Percentiles rank a stretch among this genome's conserved stretches.
phyloP scores from a whole-genome alignment of 2,329 filamentous ascomycete genomes.

The Aspergillus ochraceus region DNA sequence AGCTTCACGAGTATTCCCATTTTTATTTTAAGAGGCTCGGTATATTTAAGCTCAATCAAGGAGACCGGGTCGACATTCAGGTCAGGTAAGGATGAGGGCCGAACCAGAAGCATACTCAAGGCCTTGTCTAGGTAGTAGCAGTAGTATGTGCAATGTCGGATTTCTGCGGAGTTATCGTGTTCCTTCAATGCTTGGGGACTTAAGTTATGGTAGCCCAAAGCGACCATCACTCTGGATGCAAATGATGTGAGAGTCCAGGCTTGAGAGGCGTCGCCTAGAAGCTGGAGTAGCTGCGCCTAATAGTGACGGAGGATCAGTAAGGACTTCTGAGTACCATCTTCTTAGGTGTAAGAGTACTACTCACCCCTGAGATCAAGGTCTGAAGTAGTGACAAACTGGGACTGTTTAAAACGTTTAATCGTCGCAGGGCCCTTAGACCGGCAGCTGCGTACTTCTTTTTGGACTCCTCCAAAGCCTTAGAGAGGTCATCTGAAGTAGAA shows the following conservation, averaged over 20 bases:
- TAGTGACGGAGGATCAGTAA: not conserved
- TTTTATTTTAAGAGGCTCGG: not conserved
- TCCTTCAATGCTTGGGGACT: not conserved
- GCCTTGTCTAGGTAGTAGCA: slow-evolving; percentile 3
- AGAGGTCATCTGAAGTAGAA: not conserved
- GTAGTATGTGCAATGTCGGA: not conserved
- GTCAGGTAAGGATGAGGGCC: not conserved
- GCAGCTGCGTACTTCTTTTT: not conserved
- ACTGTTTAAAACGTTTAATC: not conserved
- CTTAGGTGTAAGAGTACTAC: not conserved
- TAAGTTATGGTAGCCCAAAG: not conserved
- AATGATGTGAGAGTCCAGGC: slow-evolving; percentile 1
- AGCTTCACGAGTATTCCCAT: not conserved
- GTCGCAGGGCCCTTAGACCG: not conserved
- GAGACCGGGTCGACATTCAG: not conserved
- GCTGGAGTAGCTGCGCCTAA: not conserved
- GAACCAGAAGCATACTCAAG: slow-evolving; percentile 1
- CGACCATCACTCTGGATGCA: not conserved
- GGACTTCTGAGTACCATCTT: not conserved
- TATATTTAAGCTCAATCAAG: not conserved
- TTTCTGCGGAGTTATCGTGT: not conserved
- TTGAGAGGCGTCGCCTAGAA: not conserved
- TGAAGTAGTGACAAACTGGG: not conserved
- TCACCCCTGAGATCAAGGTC: not conserved
- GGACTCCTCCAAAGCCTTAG: not conserved